A percentile compares a stretch with the other conserved stretches of the same genome.
Evolutionary conservation across 1,284 basidiomycete species (phyloP).

Genomic region (Ceratobasidium sp.): DNA sequence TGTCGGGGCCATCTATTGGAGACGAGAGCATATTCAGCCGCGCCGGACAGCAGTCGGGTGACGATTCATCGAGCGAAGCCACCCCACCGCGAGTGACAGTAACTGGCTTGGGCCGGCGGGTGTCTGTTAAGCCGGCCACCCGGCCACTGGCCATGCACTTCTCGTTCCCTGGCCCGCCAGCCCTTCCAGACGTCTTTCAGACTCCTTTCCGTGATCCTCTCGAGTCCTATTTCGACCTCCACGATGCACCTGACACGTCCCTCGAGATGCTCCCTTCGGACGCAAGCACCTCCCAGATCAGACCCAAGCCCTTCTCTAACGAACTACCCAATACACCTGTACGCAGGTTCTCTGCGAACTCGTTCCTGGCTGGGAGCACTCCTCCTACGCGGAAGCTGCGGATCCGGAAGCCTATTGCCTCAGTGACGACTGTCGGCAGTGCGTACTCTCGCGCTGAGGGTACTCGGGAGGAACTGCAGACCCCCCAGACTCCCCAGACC

Average conservation of each 20-base stretch:
- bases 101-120: neutral
- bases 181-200: neutral
- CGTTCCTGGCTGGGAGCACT: conserved; percentile 12
- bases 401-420: neutral
- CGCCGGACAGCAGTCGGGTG: neutral
- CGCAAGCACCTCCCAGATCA: neutral
- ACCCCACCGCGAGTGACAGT: neutral
- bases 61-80: neutral
- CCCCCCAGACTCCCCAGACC: conserved; percentile 14
- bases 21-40: neutral
- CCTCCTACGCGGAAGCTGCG: conserved; percentile 8
- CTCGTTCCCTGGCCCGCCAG: conserved; percentile 8
- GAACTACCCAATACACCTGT: neutral
- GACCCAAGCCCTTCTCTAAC: neutral
- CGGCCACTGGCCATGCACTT: neutral
- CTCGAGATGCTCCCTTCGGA: neutral
- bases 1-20: neutral
- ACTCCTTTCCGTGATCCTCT: conserved; percentile 12
- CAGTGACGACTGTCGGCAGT: neutral
- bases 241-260: neutral
- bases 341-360: neutral
- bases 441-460: neutral
- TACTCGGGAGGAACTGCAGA: neutral
- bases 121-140: neutral
- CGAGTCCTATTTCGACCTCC: conserved; percentile 12